Evolutionary conservation across 352 stramenopile genomes (phyloP), one percentile per base, ranked within the genome.

Genomic region (Pythium dissotocum): DNA sequence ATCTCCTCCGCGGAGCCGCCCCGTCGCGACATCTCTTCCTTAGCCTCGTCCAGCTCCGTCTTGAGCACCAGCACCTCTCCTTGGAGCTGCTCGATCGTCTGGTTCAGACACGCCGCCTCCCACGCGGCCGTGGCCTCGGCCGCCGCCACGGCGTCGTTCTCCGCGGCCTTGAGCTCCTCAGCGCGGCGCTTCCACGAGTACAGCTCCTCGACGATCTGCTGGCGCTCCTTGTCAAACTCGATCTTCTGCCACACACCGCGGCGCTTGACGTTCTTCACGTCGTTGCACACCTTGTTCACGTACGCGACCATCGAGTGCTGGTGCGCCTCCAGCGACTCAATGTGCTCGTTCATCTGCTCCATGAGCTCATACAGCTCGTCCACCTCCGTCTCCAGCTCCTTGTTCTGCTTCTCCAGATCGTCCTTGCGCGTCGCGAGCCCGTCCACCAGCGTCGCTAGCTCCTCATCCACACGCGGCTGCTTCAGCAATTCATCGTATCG

Each of bases 191-290:
- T 73, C 67, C 67, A 73, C 44, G 58, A 51, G 36, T 73, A 63
- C n/a, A 73, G 55, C 38, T 73, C 67, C 40, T 73, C 67, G 7
- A 73, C 67, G 8, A 73, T 38, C 28, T 65, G 61, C 61, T 73
- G 67, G 6, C 67, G 67, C 48, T 73, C 67, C 56, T 73, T 73
- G 38, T 73, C 67, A n/a, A 58, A 69, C 61, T 73, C 67, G 24
- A 73, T 73, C 48, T 73, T 73, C 49, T 73, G 60, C 67, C 67
- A 69, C 54, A 73, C 67, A 30, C 56, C 46, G n/a, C 67, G 67
- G 6, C 67, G 60, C 51, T 73, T 73, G 56, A 73, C 60, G 16
- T 53, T 73, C 60, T 69, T 68, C 44, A 73, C 58, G 49, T 73
- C 67, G 44, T 65, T 73, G 49, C 48, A 65, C 10, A 73, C 26